phyloP scores from a whole-genome alignment of 1,139 yeast species.

The Keqinozyma sinolaborantium region DNA sequence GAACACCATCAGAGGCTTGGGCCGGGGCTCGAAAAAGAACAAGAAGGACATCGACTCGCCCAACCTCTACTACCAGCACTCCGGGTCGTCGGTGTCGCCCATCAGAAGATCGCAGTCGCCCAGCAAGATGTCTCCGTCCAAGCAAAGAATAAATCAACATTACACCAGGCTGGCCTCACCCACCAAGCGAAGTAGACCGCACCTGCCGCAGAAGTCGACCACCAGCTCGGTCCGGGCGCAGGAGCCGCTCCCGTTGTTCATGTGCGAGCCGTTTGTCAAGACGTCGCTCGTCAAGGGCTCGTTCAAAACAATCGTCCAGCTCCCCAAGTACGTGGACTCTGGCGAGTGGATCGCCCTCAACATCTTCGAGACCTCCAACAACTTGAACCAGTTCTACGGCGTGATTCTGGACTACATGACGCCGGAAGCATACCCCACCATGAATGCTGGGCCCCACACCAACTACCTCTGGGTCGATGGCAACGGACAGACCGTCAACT shows the following conservation, averaged over 20 bases:
- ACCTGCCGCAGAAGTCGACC: slow-evolving; percentile 13
- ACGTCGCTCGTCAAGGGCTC: slow-evolving; percentile 97
- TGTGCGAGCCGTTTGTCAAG: slow-evolving; percentile 91
- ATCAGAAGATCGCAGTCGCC: slow-evolving; percentile 37
- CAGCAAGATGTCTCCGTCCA: slow-evolving; percentile 26
- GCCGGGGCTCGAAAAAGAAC: slow-evolving; percentile 58
- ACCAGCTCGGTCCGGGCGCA: slow-evolving; percentile 3
- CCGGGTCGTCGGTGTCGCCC: slow-evolving; percentile 30
- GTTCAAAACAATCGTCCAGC: slow-evolving; percentile 89
- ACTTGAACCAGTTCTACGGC: slow-evolving; percentile 83
- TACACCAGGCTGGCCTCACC: slow-evolving; percentile 30
- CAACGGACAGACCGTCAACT: slow-evolving; percentile 68
- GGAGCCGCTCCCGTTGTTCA: slow-evolving; percentile 52
- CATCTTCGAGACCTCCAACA: slow-evolving; percentile 84
- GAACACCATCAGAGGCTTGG: slow-evolving; percentile 55
- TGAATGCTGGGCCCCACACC: slow-evolving; percentile 93
- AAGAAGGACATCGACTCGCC: slow-evolving; percentile 41
- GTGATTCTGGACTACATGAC: slow-evolving; percentile 86
- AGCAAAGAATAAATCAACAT: slow-evolving; percentile 17
- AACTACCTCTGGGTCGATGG: slow-evolving; percentile 91
- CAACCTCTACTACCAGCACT: slow-evolving; percentile 29
- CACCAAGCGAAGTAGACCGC: slow-evolving; percentile 24
- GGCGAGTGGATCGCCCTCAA: slow-evolving; percentile 96
- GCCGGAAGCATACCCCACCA: slow-evolving; percentile 84
- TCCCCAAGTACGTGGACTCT: slow-evolving; percentile 90